Percentiles rank a stretch among this genome's conserved stretches.
These are phyloP conservation scores for Cenchrus americanus DNA, from an alignment of 176 grass and related monocot genomes.

Conservation along the genomic window DNA sequence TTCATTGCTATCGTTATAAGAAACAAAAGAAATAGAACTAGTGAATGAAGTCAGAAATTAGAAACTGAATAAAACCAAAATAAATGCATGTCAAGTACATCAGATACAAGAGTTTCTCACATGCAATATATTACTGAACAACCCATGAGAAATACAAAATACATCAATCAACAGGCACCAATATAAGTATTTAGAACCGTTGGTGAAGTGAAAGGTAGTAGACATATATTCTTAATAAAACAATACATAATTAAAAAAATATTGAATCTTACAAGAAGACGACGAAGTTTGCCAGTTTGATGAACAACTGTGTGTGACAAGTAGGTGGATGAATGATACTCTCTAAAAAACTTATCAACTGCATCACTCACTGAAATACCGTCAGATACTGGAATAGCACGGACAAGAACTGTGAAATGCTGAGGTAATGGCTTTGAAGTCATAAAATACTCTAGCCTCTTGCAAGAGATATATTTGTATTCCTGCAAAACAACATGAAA, in stretches of 20 bases:
- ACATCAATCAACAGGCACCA: background rate
- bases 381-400: slow-evolving; percentile 68
- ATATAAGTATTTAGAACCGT: slow-evolving; percentile 10
- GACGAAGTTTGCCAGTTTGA: slow-evolving; percentile 81
- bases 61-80: slow-evolving; percentile 3
- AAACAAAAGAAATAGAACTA: background rate
- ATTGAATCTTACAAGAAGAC: slow-evolving; percentile 68
- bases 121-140: slow-evolving; percentile 23
- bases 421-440: slow-evolving; percentile 71
- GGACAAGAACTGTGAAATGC: slow-evolving; percentile 90
- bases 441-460: slow-evolving; percentile 85
- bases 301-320: slow-evolving; percentile 68
- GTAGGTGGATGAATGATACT: slow-evolving; percentile 86
- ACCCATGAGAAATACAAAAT: background rate
- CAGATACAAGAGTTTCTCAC: background rate
- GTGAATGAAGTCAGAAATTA: slow-evolving; percentile 17
- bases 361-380: slow-evolving; percentile 68
- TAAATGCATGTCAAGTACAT: slow-evolving; percentile 19
- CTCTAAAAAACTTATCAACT: slow-evolving; percentile 84
- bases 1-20: slow-evolving; percentile 10
- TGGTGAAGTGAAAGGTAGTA: background rate
- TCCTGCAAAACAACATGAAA: slow-evolving; percentile 61
- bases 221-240: slow-evolving; percentile 6
- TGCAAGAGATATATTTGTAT: slow-evolving; percentile 77
- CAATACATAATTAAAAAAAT: slow-evolving; percentile 4